phyloP scores from a whole-genome alignment of 2,329 filamentous ascomycete genomes.

The Penicillium sclerotiorum region DNA sequence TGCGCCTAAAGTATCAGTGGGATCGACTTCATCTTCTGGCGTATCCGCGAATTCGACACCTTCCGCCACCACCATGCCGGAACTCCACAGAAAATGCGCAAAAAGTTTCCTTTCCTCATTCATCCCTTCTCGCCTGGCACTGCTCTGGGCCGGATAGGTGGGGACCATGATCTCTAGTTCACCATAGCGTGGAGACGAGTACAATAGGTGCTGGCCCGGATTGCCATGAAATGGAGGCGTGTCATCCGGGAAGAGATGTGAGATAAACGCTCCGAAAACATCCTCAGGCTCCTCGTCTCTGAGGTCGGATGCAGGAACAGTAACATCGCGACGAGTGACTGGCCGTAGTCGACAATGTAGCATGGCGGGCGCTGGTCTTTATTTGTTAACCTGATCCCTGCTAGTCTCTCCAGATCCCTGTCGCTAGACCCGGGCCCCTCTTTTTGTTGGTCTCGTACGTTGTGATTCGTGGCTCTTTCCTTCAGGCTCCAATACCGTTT shows the following conservation, averaged over 20 bases:
- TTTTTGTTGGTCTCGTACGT: too few species aligned
- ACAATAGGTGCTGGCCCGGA: constrained; percentile 54
- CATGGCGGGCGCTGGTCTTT: constrained; percentile 20
- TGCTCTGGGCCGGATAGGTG: constrained; percentile 45
- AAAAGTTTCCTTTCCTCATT: constrained; percentile 57
- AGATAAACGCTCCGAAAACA: constrained; percentile 57
- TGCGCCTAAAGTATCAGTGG: constrained; percentile 7
- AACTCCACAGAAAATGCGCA: constrained; percentile 64
- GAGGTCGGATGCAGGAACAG: neutral
- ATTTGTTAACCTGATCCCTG: neutral
- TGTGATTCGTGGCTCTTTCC: too few species aligned
- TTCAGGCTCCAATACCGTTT: too few species aligned
- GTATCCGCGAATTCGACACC: constrained; percentile 39
- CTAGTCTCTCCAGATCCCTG: neutral
- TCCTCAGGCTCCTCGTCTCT: constrained; percentile 48
- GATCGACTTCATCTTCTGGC: neutral
- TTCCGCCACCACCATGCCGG: constrained; percentile 48
- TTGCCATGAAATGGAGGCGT: constrained; percentile 58
- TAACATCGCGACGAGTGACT: constrained; percentile 28
- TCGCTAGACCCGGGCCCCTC: too few species aligned
- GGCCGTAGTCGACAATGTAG: constrained; percentile 35
- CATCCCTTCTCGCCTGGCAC: too few species aligned
- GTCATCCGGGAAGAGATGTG: constrained; percentile 60
- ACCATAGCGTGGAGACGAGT: constrained; percentile 48
- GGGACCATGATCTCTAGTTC: constrained; percentile 45